These are phyloP conservation scores for Apiotrichum porosum DNA, from an alignment of 1,284 basidiomycete genomes.

Conservation along the genomic window DNA sequence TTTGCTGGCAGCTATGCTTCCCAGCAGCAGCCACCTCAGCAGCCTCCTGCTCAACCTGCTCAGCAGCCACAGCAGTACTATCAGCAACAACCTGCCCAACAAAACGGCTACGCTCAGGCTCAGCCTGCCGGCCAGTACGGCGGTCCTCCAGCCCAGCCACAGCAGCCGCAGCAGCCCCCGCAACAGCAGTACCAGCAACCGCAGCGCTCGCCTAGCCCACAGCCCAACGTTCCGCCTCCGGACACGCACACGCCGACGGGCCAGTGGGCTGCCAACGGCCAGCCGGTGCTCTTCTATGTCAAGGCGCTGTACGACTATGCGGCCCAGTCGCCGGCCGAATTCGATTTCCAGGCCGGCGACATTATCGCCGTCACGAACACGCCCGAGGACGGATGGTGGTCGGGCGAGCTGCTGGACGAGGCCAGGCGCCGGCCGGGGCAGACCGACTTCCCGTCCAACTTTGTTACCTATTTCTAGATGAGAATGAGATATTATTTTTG, in stretches of 20 bases:
- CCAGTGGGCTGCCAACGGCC: conserved; percentile 45
- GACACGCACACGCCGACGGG: conserved; percentile 43
- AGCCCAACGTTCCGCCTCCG: conserved; percentile 36
- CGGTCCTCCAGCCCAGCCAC: too few species aligned
- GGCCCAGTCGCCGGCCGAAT: conserved; percentile 59
- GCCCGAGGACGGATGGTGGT: conserved; percentile 94
- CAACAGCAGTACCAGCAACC: conserved; percentile 37
- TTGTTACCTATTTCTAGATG: too few species aligned
- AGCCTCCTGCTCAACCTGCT: not conserved
- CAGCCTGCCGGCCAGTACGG: conserved; percentile 8
- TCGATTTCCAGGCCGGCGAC: conserved; percentile 85
- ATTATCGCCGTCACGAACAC: conserved; percentile 88
- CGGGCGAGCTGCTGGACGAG: conserved; percentile 69
- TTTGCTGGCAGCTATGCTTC: conserved; percentile 6
- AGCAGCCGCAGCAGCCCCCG: conserved; percentile 23
- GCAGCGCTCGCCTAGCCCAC: conserved; percentile 30
- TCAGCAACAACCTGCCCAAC: not conserved
- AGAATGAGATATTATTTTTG: too few species aligned
- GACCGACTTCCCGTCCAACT: conserved; percentile 89
- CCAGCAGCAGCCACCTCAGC: not conserved
- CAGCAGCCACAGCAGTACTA: not conserved
- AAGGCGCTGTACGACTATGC: conserved; percentile 89
- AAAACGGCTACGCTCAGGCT: conserved; percentile 49
- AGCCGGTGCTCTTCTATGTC: conserved; percentile 54
- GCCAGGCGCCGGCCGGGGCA: conserved; percentile 68